These are phyloP conservation scores for Cruciata laevipes DNA, from an alignment of 257 asterid genomes.

Conservation along the genomic window DNA sequence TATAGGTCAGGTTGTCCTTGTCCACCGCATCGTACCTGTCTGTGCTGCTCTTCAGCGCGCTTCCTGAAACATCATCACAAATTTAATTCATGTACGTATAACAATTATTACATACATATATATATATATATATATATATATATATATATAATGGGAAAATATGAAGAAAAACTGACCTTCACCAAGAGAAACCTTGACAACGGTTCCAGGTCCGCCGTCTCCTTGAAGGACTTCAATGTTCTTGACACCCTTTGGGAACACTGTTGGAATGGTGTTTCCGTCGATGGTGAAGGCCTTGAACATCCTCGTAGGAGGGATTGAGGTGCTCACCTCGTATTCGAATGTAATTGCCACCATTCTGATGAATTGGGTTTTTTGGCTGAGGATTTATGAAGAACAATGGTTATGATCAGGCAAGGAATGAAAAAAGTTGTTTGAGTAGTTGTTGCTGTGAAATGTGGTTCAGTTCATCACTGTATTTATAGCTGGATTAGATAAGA, in stretches of 20 bases:
- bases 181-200: slow-evolving; percentile 32
- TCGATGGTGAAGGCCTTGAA: slow-evolving; percentile 44
- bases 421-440: background rate
- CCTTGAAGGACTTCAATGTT: slow-evolving; percentile 38
- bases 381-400: too few species aligned
- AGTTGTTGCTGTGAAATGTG: background rate
- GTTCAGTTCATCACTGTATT: background rate
- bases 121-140: too few species aligned
- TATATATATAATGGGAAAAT: too few species aligned
- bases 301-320: slow-evolving; percentile 37
- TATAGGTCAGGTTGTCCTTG: slow-evolving; percentile 27
- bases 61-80: background rate
- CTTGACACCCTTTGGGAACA: slow-evolving; percentile 36
- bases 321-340: slow-evolving; percentile 23
- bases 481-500: background rate
- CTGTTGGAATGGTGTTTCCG: slow-evolving; percentile 35
- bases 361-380: too few species aligned
- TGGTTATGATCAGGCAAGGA: too few species aligned
- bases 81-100: too few species aligned
- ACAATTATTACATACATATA: too few species aligned
- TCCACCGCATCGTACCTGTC: slow-evolving; percentile 37
- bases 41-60: slow-evolving; percentile 27
- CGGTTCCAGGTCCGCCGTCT: slow-evolving; percentile 30
- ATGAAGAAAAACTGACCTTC: slow-evolving; percentile 28
- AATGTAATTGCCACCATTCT: slow-evolving; percentile 33